Percentiles rank a stretch among this genome's conserved stretches.
Evolutionary conservation across 805 yeast species (phyloP).

Genomic region (Cyberlindnera maritima): DNA sequence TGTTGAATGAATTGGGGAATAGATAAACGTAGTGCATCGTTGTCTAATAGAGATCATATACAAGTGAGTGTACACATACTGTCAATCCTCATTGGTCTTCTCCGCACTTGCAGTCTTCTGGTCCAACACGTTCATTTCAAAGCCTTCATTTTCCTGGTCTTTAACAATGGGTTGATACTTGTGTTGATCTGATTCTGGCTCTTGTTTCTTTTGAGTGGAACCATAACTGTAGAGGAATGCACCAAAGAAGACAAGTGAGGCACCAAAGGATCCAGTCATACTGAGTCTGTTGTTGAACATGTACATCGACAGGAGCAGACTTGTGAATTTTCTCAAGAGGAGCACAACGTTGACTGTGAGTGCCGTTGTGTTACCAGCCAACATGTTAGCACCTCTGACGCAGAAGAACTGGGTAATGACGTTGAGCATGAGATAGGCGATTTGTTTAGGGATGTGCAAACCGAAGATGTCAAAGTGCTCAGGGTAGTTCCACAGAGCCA

Average conservation of each 20-base stretch:
- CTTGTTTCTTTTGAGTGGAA: slow-evolving; percentile 2
- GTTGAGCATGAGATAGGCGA: slow-evolving; percentile 38
- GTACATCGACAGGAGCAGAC: slow-evolving; percentile 53
- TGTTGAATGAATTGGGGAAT: too few relatives aligned
- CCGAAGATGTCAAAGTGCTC: slow-evolving; percentile 21
- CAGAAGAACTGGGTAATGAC: slow-evolving; percentile 58
- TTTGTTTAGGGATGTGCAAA: slow-evolving; percentile 25
- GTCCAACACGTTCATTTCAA: not conserved
- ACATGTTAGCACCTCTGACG: slow-evolving; percentile 62
- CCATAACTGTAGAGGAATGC: slow-evolving; percentile 45
- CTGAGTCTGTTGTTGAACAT: slow-evolving; percentile 48
- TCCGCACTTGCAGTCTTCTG: too few relatives aligned
- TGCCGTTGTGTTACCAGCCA: slow-evolving; percentile 58
- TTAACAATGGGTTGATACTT: not conserved
- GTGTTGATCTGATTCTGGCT: not conserved
- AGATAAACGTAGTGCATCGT: too few relatives aligned
- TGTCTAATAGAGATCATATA: too few relatives aligned
- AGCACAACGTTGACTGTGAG: slow-evolving; percentile 61
- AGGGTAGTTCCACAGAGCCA: slow-evolving; percentile 22
- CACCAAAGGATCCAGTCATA: slow-evolving; percentile 43
- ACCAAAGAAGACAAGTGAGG: slow-evolving; percentile 51
- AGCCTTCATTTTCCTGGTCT: not conserved
- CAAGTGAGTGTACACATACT: too few relatives aligned
- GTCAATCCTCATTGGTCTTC: not conserved
- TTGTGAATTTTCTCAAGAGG: slow-evolving; percentile 57